These are phyloP conservation scores for Fraxinus anomala DNA, from an alignment of 257 asterid genomes.

Conservation along the genomic window DNA sequence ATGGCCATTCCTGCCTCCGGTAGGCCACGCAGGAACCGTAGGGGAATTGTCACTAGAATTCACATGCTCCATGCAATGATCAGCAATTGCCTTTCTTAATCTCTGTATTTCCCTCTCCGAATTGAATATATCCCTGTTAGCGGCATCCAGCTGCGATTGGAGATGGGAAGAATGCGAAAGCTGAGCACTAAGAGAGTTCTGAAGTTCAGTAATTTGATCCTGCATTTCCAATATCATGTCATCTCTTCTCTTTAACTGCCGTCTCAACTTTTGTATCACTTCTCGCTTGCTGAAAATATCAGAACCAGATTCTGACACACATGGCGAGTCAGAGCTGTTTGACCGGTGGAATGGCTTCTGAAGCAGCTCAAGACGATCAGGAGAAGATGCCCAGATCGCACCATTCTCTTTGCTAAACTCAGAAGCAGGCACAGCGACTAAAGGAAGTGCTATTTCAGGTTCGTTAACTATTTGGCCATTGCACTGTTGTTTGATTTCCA, in stretches of 20 bases:
- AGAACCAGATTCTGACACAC: conserved; percentile 91
- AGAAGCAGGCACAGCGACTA: conserved; percentile 62
- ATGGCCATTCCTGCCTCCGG: conserved; percentile 49
- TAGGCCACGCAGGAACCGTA: conserved; percentile 60
- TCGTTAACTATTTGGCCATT: conserved; percentile 54
- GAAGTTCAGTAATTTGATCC: conserved; percentile 78
- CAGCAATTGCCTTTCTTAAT: conserved; percentile 80
- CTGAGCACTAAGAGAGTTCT: conserved; percentile 54
- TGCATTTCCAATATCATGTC: conserved; percentile 95
- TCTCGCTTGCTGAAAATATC: conserved; percentile 83
- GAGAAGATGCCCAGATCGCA: conserved; percentile 74
- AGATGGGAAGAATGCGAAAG: conserved; percentile 70
- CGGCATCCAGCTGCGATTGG: conserved; percentile 71
- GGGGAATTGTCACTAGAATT: conserved; percentile 51
- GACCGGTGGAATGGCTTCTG: conserved; percentile 83
- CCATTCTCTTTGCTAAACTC: conserved; percentile 73
- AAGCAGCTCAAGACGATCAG: conserved; percentile 79
- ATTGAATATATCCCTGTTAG: conserved; percentile 72
- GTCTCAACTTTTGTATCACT: conserved; percentile 88
- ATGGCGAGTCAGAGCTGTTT: conserved; percentile 89
- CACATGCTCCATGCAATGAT: conserved; percentile 66
- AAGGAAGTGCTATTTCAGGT: conserved; percentile 68
- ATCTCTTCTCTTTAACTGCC: conserved; percentile 87
- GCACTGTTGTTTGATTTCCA: conserved; percentile 59
- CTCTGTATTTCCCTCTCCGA: conserved; percentile 88